Evolutionary conservation across 148 eudicot genomes (phyloP), one percentile per base, ranked within the genome.

Genomic region (Heliosperma pusillum): DNA sequence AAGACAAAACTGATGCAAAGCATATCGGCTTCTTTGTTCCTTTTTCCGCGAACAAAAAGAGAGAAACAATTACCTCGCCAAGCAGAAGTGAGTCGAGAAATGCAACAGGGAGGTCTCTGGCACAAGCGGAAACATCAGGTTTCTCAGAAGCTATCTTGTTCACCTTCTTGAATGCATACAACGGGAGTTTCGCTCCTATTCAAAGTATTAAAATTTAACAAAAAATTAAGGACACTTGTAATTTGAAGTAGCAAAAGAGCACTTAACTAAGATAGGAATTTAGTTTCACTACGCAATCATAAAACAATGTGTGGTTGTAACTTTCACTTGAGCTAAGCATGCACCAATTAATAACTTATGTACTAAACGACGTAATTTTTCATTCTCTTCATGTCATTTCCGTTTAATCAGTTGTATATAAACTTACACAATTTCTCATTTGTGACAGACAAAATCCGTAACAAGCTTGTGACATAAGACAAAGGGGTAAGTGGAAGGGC

Each of bases 81-180:
- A 92, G 91, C 64, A 96, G 80, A 58, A 96, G 97, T 1, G 97
- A 90, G 73, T 92, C 94, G 67, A 96, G 83, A 86, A 96, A 96
- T 52, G 87, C 92, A 79, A 90, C 87, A 45, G 94, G 99, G 73
- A 87, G 80, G 74, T 87, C 88, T 65, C 83, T 73, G 61, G 85
- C 83, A 24, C 86, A 85, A 55, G 67, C 44, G 42, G 57, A 77
- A 76, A 50, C 72, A 63, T 76, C 64, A 74, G 66, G 74, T 83
- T 90, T 89, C 70, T 55, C 87, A 68, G 65, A 50, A 72, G 55
- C 84, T 47, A 59, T 15, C 78, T 88, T 80, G 80, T 76, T 78
- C 76, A 74, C 75, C 83, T 75, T 87, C 77, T 76, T 87, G 86
- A 76, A 93, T 61, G 93, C 93, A 75, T 93, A 93, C 70, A 91